A percentile compares a stretch with the other conserved stretches of the same genome.
These are phyloP conservation scores for Citrus mangshanensis DNA, from an alignment of 345 rosid genomes.

Conservation along the genomic window DNA sequence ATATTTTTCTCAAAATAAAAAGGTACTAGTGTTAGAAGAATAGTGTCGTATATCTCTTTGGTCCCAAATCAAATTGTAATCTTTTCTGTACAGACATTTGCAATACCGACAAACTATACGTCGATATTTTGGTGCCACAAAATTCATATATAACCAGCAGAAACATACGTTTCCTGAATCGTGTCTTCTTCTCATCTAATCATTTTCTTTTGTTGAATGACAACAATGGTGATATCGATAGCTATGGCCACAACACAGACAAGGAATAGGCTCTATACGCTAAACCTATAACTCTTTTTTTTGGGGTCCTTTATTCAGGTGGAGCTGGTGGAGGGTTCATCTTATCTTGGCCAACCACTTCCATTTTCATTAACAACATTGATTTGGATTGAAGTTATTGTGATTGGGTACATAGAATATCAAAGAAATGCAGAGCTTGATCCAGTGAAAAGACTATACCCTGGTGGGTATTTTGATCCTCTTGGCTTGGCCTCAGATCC, in stretches of 20 bases:
- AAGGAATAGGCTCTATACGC: neutral
- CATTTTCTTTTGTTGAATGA: slow-evolving; percentile 3
- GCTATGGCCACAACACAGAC: neutral
- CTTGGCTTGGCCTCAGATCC: slow-evolving; percentile 77
- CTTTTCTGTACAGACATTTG: no score
- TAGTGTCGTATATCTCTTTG: no score
- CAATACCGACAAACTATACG: neutral
- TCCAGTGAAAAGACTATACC: slow-evolving; percentile 72
- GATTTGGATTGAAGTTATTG: slow-evolving; percentile 82
- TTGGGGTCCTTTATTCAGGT: slow-evolving; percentile 37
- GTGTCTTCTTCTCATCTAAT: slow-evolving; percentile 28
- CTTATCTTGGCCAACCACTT: slow-evolving; percentile 89
- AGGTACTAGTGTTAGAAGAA: no score
- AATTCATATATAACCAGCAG: neutral
- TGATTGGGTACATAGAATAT: slow-evolving; percentile 64
- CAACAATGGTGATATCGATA: neutral
- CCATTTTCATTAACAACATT: slow-evolving; percentile 80
- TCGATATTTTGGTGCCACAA: neutral
- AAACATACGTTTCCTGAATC: neutral
- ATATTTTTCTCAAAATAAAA: neutral
- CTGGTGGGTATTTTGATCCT: slow-evolving; percentile 85
- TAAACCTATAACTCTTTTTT: neutral
- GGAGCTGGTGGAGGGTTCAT: slow-evolving; percentile 87
- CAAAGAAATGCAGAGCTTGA: slow-evolving; percentile 72
- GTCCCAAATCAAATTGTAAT: neutral